These are phyloP conservation scores for Eucalyptus viminalis DNA, from an alignment of 345 rosid genomes.

Conservation along the genomic window DNA sequence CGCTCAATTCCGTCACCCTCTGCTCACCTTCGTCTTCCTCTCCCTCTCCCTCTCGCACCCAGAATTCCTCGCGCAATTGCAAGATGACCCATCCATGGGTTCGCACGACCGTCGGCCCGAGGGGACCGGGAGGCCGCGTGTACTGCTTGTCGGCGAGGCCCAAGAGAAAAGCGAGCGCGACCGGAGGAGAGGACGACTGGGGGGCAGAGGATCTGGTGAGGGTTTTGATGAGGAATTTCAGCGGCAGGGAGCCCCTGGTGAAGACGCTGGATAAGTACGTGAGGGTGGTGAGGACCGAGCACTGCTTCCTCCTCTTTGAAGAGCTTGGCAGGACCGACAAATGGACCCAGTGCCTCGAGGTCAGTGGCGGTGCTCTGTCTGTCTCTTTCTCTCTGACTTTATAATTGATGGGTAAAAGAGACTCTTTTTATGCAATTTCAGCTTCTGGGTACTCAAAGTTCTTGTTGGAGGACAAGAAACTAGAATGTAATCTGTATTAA, in stretches of 20 bases:
- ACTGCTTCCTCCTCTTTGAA: slow-evolving; percentile 83
- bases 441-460: neutral
- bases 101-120: neutral
- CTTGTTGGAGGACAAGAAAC: neutral
- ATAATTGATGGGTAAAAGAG: neutral
- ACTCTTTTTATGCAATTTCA: neutral
- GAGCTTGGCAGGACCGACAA: slow-evolving; percentile 79
- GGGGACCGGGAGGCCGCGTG: neutral
- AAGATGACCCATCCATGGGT: neutral
- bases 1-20: neutral
- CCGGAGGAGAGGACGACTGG: slow-evolving; percentile 17
- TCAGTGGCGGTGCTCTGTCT: neutral
- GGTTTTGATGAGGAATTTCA: slow-evolving; percentile 35
- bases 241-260: slow-evolving; percentile 48
- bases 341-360: slow-evolving; percentile 95
- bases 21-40: neutral
- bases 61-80: neutral
- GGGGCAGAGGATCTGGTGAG: slow-evolving; percentile 58
- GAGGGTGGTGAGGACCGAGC: slow-evolving; percentile 55
- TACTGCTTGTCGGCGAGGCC: slow-evolving; percentile 35
- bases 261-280: slow-evolving; percentile 68
- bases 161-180: slow-evolving; percentile 22
- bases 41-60: slow-evolving; percentile 1
- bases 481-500: neutral
- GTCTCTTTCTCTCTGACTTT: neutral